These are phyloP conservation scores for Colletotrichum scovillei DNA, from an alignment of 2,329 filamentous ascomycete species.

Conservation along the genomic window DNA sequence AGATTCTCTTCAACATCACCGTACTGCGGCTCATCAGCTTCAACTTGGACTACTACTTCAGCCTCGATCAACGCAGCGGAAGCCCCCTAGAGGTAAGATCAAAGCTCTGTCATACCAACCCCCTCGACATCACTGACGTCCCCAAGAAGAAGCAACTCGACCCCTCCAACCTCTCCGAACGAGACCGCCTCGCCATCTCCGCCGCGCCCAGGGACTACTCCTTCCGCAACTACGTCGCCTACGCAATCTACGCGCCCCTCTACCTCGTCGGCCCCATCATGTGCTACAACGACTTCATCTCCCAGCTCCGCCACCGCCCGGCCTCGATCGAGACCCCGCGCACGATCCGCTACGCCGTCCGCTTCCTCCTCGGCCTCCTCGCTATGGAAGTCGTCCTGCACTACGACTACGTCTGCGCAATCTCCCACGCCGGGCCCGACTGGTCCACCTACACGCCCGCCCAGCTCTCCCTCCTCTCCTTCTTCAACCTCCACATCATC, in stretches of 20 bases:
- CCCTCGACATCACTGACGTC: conserved; percentile 64
- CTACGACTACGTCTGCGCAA: conserved; percentile 93
- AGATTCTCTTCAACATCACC: conserved; percentile 97
- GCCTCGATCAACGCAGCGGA: conserved; percentile 69
- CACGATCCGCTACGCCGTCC: conserved; percentile 83
- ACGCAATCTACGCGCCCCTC: conserved; percentile 89
- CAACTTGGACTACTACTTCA: conserved; percentile 98
- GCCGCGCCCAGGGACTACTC: conserved; percentile 77
- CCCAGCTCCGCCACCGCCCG: conserved; percentile 80
- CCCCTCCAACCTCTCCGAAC: conserved; percentile 85
- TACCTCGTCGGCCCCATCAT: conserved; percentile 94
- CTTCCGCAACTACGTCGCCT: conserved; percentile 90
- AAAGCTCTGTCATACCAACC: background rate
- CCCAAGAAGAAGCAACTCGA: conserved; percentile 98
- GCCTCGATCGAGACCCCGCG: conserved; percentile 77
- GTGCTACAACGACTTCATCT: conserved; percentile 98
- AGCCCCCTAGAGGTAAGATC: conserved; percentile 83
- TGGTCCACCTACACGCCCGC: conserved; percentile 89
- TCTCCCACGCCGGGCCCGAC: conserved; percentile 81
- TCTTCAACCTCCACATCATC: conserved; percentile 96
- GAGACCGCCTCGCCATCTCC: conserved; percentile 83
- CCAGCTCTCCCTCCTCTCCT: conserved; percentile 90
- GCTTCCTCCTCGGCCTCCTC: conserved; percentile 83
- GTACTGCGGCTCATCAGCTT: conserved; percentile 94
- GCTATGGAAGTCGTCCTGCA: conserved; percentile 93